Evolutionary conservation across 192 early-diverging fungal species (phyloP).

Genomic region (Lobulomyces angularis): DNA sequence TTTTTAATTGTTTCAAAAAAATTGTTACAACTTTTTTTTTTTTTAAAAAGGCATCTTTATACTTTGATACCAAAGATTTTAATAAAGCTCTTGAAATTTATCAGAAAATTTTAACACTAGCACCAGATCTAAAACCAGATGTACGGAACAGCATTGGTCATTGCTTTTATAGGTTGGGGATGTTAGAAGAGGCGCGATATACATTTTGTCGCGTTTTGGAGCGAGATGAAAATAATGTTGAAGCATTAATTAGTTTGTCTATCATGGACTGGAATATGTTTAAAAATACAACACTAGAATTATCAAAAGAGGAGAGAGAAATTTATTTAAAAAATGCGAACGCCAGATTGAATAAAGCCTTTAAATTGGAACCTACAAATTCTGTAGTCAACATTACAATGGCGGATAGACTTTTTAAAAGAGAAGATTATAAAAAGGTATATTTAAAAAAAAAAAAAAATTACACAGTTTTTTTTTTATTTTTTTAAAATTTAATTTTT

Average conservation of each 20-base stretch:
- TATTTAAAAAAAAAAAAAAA: too few relatives aligned
- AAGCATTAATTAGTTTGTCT: conserved; percentile 60
- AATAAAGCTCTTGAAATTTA: conserved; percentile 58
- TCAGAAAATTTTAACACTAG: conserved; percentile 55
- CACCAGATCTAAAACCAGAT: conserved; percentile 50
- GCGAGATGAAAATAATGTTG: conserved; percentile 47
- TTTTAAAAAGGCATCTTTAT: conserved; percentile 40
- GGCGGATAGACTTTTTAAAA: conserved; percentile 16
- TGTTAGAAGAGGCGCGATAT: conserved; percentile 47
- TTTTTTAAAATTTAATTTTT: too few relatives aligned
- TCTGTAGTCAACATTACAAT: conserved; percentile 28
- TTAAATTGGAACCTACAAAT: conserved; percentile 35
- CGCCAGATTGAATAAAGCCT: conserved; percentile 35
- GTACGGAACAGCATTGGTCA: conserved; percentile 75
- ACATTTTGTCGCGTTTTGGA: conserved; percentile 61
- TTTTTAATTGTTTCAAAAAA: not conserved
- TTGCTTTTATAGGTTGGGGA: conserved; percentile 65
- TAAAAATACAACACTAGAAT: conserved; percentile 22
- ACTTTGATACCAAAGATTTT: conserved; percentile 48
- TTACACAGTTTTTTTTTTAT: too few relatives aligned
- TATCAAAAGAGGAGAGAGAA: conserved; percentile 24
- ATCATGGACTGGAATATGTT: conserved; percentile 69
- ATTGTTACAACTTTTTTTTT: not conserved
- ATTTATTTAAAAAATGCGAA: conserved; percentile 28
- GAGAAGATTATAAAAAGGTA: conserved; percentile 8